Base-by-base conservation (phyloP, 371 early-diverging fungal genomes). In the Rhizomucor miehei region DNA sequence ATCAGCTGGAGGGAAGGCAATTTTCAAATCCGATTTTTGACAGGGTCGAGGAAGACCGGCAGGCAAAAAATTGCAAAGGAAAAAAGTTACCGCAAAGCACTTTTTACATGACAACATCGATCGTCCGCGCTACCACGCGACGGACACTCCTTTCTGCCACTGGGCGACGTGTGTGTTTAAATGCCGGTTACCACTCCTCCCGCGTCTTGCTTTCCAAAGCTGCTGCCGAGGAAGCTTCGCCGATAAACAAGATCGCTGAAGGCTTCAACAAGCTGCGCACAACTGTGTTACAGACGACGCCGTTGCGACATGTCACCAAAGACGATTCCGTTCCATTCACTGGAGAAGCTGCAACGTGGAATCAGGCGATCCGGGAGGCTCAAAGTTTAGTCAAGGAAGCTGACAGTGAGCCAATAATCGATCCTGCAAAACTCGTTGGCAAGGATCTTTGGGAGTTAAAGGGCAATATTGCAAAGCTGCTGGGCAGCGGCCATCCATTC, bases 401-500 rank as follows among this genome's bases (percentile, higher is more conserved):
- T 11, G 65, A 56, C 6, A 59, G 60, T 8, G 72, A 62, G 10
- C 71, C 67, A 6, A 48, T 75, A n/a, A 74, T 87, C 29, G 81
- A 87, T 56, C 77, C 82, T 6, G 67, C 71, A 37, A 67, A 87
- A 37, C 71, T 92, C 11, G 81, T 92, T 0, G 91, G 91, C 11
- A 66, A 75, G 2, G 91, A 97, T 70, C 66, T 97, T 45, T 75
- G 82, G 40, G 84, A 91, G 43, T 79, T 97, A 25, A 94, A 92
- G 41, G 78, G 81, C 45, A 94, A 96, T 62, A 90, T 97, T 47
- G 75, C 85, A n/a, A 77, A 82, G 29, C 75, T 96, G n/a, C 63
- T 96, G 29, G 90, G 89, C 17, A 82, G 85, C 51, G 89, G 86
- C 9, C 93, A 95, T 56, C 94, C 96, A 19, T 87, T 92, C 60